phyloP scores from a whole-genome alignment of 164 flowering plant genomes.

The Annona cherimola region DNA sequence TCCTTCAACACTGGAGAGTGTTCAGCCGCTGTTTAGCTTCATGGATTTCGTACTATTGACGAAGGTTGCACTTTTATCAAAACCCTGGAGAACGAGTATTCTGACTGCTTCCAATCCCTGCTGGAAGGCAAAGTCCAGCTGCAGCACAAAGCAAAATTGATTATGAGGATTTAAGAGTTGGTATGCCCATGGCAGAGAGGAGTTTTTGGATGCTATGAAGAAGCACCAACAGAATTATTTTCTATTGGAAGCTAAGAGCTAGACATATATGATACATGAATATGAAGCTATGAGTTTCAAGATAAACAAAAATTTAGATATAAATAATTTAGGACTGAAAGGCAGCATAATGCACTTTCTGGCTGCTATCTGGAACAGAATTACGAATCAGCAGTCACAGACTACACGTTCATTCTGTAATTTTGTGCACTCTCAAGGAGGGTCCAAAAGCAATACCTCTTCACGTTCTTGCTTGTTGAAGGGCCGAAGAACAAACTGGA shows the following conservation, averaged over 20 bases:
- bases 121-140: slow-evolving; percentile 77
- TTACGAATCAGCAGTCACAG: not conserved
- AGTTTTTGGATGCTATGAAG: not conserved
- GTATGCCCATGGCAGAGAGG: not conserved
- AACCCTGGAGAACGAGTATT: slow-evolving; percentile 72
- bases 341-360: not conserved
- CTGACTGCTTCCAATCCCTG: slow-evolving; percentile 71
- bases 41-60: slow-evolving; percentile 60
- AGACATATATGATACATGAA: not conserved
- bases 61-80: slow-evolving; percentile 79
- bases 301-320: not conserved
- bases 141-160: slow-evolving; percentile 15
- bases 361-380: not conserved
- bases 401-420: not conserved
- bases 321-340: not conserved
- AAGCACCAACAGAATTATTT: not conserved
- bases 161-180: not conserved
- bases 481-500: slow-evolving; percentile 63
- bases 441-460: slow-evolving; percentile 50
- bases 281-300: not conserved
- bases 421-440: not conserved
- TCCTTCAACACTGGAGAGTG: not conserved
- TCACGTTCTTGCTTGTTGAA: slow-evolving; percentile 69
- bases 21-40: slow-evolving; percentile 25
- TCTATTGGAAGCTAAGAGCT: not conserved